Evolutionary conservation across 257 asterid genomes (phyloP).

Genomic region (Nicotiana otophora): DNA sequence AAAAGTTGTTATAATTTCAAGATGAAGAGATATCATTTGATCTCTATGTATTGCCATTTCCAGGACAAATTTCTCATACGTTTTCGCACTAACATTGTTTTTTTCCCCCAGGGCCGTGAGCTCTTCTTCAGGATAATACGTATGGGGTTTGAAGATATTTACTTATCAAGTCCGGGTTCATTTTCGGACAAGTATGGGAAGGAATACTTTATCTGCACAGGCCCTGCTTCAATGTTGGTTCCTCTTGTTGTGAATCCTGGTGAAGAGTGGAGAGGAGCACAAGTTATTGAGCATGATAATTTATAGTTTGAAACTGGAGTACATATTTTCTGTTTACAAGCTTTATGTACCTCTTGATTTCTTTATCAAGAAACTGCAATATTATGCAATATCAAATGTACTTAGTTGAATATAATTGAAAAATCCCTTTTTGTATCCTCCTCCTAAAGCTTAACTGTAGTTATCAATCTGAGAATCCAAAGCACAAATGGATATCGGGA

Average conservation of each 20-base stretch:
- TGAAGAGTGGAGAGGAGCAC: constrained; percentile 92
- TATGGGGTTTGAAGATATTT: constrained; percentile 75
- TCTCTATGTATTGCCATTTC: neutral
- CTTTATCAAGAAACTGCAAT: neutral
- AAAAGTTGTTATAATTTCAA: neutral
- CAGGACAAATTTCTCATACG: neutral
- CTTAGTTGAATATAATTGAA: neutral
- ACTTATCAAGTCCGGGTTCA: constrained; percentile 73
- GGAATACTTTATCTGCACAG: constrained; percentile 69
- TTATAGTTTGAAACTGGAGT: constrained; percentile 14
- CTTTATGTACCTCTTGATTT: neutral
- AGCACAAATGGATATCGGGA: neutral
- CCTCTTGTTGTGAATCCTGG: constrained; percentile 69
- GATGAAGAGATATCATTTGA: neutral
- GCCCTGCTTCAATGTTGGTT: constrained; percentile 67
- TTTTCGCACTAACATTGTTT: no score
- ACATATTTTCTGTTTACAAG: neutral
- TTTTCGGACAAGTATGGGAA: constrained; percentile 39
- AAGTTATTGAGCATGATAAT: constrained; percentile 78
- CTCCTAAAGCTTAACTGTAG: neutral
- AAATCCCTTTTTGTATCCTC: neutral
- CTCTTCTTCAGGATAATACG: constrained; percentile 72
- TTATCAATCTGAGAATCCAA: neutral
- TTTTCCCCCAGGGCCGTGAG: constrained; percentile 54
- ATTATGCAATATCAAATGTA: neutral